phyloP scores from a whole-genome alignment of 2,329 filamentous ascomycete genomes.

The Albophoma yamanashiensis region DNA sequence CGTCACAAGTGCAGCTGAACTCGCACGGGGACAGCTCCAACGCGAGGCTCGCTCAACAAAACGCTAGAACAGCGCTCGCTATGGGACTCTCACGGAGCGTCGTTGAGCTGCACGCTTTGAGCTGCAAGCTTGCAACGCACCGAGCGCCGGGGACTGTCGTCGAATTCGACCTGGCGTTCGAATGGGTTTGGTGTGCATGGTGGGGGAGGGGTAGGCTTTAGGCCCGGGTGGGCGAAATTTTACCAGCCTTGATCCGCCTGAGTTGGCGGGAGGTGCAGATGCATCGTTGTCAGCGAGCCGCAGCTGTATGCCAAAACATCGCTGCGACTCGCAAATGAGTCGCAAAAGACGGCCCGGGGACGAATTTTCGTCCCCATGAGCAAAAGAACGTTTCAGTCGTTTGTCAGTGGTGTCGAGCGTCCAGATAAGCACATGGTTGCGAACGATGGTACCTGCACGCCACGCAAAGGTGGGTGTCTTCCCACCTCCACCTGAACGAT shows the following conservation, averaged over 20 bases:
- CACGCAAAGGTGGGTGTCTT: neutral
- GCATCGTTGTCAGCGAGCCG: neutral
- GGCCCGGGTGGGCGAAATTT: neutral
- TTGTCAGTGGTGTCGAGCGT: neutral
- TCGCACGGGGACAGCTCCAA: neutral
- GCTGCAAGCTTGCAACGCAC: neutral
- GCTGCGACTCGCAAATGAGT: neutral
- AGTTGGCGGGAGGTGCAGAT: no score
- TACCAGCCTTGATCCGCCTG: neutral
- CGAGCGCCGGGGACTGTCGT: neutral
- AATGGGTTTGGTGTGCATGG: neutral
- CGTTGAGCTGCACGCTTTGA: neutral
- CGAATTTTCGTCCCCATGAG: no score
- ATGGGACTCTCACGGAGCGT: neutral
- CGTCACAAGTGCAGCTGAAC: neutral
- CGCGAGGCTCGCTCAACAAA: neutral
- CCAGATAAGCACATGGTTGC: neutral
- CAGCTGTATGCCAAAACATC: neutral
- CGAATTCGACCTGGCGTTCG: neutral
- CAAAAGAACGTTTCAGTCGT: neutral
- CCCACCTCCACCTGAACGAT: no score
- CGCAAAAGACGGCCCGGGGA: neutral
- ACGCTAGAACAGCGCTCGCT: neutral
- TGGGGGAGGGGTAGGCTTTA: neutral
- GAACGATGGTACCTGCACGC: neutral